phyloP scores from a whole-genome alignment of 495 filamentous ascomycete genomes.

The Stereocaulon alpinum region DNA sequence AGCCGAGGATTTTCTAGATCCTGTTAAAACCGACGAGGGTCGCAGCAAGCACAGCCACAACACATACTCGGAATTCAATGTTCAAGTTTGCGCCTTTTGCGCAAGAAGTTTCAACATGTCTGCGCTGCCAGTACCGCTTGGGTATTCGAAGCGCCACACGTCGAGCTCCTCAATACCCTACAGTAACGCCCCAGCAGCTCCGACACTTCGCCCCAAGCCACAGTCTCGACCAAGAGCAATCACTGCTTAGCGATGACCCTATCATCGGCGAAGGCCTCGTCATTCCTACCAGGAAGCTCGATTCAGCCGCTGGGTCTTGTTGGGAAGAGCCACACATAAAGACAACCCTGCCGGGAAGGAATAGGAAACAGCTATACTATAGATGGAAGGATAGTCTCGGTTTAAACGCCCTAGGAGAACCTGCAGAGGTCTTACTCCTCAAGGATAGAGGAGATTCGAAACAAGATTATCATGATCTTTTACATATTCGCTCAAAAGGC shows the following conservation, averaged over 20 bases:
- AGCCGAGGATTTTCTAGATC: not conserved
- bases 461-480: too few relatives aligned
- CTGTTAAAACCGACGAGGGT: not conserved
- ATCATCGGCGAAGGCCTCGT: not conserved
- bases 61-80: not conserved
- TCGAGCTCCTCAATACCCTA: not conserved
- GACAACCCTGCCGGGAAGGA: not conserved
- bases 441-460: not conserved
- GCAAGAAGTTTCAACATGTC: conserved; percentile 5
- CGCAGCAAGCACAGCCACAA: not conserved
- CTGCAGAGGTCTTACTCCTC: conserved; percentile 35
- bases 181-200: not conserved
- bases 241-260: not conserved
- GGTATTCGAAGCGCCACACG: not conserved
- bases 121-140: conserved; percentile 12
- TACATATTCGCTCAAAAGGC: not conserved
- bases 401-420: conserved; percentile 33
- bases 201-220: not conserved
- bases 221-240: not conserved
- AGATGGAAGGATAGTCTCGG: conserved; percentile 18
- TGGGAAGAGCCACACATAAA: not conserved
- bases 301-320: not conserved
- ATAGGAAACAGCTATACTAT: not conserved
- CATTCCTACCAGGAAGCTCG: not conserved
- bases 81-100: not conserved